Evolutionary conservation across 1,284 basidiomycete genomes (phyloP).

Genomic region (Xerocomus minutiporus): DNA sequence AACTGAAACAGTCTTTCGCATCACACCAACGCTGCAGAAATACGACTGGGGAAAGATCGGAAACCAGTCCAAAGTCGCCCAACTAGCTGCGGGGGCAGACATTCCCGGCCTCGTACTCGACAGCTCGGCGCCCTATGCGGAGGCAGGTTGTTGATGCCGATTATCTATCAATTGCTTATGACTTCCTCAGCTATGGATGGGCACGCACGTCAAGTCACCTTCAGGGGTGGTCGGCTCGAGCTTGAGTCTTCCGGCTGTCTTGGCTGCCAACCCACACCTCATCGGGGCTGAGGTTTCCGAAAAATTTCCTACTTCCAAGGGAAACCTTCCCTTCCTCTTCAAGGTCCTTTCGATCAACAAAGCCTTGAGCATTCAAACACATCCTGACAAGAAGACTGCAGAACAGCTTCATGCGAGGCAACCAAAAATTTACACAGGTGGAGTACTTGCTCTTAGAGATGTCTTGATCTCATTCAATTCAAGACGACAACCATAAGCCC

Average conservation of each 20-base stretch:
- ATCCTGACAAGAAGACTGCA: constrained; percentile 91
- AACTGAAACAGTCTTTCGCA: constrained; percentile 54
- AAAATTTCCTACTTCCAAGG: constrained; percentile 59
- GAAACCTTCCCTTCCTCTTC: constrained; percentile 89
- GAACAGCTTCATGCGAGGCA: constrained; percentile 69
- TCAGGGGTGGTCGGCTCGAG: constrained; percentile 55
- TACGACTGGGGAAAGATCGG: constrained; percentile 77
- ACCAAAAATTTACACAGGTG: constrained; percentile 89
- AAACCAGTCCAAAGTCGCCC: constrained; percentile 57
- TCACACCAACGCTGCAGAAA: constrained; percentile 63
- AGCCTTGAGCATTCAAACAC: constrained; percentile 94
- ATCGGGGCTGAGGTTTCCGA: constrained; percentile 62
- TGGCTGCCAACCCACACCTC: constrained; percentile 63
- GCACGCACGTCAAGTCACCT: constrained; percentile 88
- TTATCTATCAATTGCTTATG: constrained; percentile 1
- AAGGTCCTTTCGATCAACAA: constrained; percentile 93
- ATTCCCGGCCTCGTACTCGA: constrained; percentile 43
- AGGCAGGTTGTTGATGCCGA: constrained; percentile 36
- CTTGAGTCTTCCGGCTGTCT: constrained; percentile 53
- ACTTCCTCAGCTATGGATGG: constrained; percentile 88
- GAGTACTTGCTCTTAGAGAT: constrained; percentile 15
- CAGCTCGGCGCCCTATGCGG: constrained; percentile 49
- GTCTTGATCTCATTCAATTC: constrained; percentile 8
- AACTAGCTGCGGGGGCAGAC: constrained; percentile 29
- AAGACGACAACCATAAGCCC: constrained; percentile 91